Evolutionary conservation across 768 basidiomycete species (phyloP).

Genomic region (Lentinula sp.): DNA sequence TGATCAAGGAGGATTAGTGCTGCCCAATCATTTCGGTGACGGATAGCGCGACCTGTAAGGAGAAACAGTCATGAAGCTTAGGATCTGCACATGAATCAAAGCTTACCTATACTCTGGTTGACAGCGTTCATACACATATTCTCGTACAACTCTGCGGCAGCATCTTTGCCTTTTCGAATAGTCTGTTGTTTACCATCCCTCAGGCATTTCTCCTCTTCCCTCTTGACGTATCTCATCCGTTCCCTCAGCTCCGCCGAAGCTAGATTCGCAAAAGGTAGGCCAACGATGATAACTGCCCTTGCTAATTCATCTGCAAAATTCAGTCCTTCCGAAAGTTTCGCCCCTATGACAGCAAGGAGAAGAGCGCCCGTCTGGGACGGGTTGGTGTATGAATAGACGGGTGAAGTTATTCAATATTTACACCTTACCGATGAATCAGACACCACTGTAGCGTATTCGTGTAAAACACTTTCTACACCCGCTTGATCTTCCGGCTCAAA

Average conservation of each 20-base stretch:
- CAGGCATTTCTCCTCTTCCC: constrained; percentile 38
- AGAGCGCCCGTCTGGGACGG: constrained; percentile 53
- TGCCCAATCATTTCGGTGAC: constrained; percentile 90
- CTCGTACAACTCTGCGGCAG: constrained; percentile 81
- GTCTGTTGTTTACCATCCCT: constrained; percentile 18
- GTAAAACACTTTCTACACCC: constrained; percentile 69
- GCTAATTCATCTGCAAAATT: constrained; percentile 78
- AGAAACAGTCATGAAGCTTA: not conserved
- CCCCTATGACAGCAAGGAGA: constrained; percentile 91
- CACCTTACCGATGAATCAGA: not conserved
- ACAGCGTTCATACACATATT: constrained; percentile 92
- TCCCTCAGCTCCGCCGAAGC: constrained; percentile 89
- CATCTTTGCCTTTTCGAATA: constrained; percentile 43
- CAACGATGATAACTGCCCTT: constrained; percentile 80
- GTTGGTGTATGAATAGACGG: not conserved
- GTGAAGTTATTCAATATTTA: not conserved
- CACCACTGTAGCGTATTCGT: constrained; percentile 63
- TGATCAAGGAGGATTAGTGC: constrained; percentile 81
- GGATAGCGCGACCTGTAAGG: constrained; percentile 78
- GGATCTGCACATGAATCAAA: not conserved
- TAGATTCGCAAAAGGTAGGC: constrained; percentile 90
- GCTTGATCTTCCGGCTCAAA: constrained; percentile 74
- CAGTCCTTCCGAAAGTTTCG: constrained; percentile 92
- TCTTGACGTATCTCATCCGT: constrained; percentile 82
- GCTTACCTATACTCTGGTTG: constrained; percentile 92